A percentile compares a stretch with the other conserved stretches of the same genome.
These are phyloP conservation scores for Pseudopediastrum boryanum DNA, from an alignment of 139 green algal species.

Conservation along the genomic window DNA sequence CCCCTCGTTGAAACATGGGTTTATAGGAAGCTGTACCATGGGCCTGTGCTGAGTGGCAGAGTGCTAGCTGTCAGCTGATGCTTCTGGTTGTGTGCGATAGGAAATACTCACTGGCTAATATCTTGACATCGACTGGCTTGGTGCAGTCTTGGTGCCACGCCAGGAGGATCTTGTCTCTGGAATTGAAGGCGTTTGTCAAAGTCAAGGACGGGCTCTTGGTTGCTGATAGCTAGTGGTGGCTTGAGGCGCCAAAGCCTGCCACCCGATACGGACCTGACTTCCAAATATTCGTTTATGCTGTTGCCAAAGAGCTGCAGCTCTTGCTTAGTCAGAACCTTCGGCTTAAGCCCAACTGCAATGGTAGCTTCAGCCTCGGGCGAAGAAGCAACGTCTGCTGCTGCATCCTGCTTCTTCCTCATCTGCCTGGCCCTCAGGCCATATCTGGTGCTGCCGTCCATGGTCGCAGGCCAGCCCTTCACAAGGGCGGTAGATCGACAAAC, in stretches of 20 bases:
- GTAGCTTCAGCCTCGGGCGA: slow-evolving; percentile 37
- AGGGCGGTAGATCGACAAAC: too few relatives aligned
- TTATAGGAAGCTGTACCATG: neutral
- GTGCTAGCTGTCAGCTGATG: neutral
- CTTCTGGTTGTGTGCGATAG: neutral
- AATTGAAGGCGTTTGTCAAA: neutral
- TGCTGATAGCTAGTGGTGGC: neutral
- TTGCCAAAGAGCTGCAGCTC: slow-evolving; percentile 50
- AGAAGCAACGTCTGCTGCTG: neutral
- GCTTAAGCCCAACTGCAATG: slow-evolving; percentile 57
- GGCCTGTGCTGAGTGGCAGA: neutral
- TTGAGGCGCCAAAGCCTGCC: neutral
- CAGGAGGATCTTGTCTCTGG: slow-evolving; percentile 59
- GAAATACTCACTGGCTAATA: neutral
- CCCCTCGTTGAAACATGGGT: neutral
- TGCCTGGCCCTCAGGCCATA: neutral
- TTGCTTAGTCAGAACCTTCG: slow-evolving; percentile 51
- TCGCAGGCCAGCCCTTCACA: too few relatives aligned
- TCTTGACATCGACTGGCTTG: slow-evolving; percentile 29
- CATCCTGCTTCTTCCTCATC: neutral
- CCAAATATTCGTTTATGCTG: slow-evolving; percentile 3
- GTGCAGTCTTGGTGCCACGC: slow-evolving; percentile 55
- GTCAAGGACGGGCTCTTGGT: neutral
- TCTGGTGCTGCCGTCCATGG: too few relatives aligned
- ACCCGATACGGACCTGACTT: slow-evolving; percentile 8